Percentiles rank a stretch among this genome's conserved stretches.
Conservation (phyloP, 164 flowering plant species). For the Kingdonia uniflora region DNA sequence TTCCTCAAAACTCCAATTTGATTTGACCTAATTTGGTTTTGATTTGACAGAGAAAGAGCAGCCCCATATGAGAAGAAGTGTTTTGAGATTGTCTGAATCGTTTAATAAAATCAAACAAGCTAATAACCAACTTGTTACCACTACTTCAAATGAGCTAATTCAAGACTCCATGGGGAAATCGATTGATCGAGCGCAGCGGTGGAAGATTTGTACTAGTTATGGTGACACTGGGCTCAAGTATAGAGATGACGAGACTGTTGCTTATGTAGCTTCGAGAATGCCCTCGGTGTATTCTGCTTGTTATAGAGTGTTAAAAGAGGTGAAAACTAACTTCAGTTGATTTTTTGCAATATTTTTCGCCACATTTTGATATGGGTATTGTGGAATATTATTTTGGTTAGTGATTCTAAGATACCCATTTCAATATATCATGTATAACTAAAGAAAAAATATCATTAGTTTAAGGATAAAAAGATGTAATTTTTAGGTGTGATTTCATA, state of each 20-base stretch:
- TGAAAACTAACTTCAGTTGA: background rate
- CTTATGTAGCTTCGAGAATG: constrained; percentile 96
- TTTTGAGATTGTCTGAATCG: constrained; percentile 60
- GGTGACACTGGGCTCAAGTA: constrained; percentile 83
- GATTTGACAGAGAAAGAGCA: constrained; percentile 52
- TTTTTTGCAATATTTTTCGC: background rate
- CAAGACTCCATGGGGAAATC: constrained; percentile 70
- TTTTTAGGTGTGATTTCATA: no score
- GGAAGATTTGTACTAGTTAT: constrained; percentile 75
- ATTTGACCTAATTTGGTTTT: background rate
- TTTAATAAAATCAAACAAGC: constrained; percentile 53
- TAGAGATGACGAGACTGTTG: constrained; percentile 60
- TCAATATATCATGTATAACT: no score
- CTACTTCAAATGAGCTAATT: constrained; percentile 58
- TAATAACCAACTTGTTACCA: constrained; percentile 32
- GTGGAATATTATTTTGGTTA: no score
- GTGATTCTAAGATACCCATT: no score
- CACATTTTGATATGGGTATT: background rate
- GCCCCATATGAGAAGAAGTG: constrained; percentile 66
- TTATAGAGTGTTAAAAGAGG: constrained; percentile 55
- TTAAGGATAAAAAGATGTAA: no score
- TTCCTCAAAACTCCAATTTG: background rate
- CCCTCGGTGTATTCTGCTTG: constrained; percentile 95
- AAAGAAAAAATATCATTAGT: no score
- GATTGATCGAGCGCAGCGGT: constrained; percentile 43